Evolutionary conservation across 164 flowering plant genomes (phyloP).

Genomic region (Magnolia officinalis): DNA sequence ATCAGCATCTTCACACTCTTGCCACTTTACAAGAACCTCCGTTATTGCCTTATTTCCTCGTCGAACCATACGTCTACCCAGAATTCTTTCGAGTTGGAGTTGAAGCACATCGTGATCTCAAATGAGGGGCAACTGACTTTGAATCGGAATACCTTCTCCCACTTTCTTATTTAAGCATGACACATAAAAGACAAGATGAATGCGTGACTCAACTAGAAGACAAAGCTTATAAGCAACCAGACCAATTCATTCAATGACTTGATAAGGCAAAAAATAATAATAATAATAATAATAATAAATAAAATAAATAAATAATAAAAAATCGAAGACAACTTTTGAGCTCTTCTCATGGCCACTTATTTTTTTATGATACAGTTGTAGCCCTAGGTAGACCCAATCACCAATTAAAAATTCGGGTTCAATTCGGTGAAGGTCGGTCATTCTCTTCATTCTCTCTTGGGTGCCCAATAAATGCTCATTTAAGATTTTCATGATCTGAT

Average conservation of each 20-base stretch:
- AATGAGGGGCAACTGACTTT: not conserved
- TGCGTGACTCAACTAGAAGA: not conserved
- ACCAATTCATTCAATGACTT: not conserved
- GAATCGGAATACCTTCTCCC: not conserved
- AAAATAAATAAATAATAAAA: not conserved
- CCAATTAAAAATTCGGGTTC: not conserved
- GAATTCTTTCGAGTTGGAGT: not conserved
- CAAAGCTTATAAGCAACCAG: not conserved
- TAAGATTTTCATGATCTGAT: too few species aligned
- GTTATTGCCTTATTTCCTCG: not conserved
- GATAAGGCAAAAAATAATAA: not conserved
- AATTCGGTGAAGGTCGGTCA: too few species aligned
- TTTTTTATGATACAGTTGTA: not conserved
- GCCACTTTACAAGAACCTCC: not conserved
- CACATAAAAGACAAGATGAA: not conserved
- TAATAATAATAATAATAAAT: not conserved
- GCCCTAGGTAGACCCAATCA: not conserved
- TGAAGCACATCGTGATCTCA: not conserved
- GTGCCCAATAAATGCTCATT: too few species aligned
- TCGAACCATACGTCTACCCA: not conserved
- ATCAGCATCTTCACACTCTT: not conserved
- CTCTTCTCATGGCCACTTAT: not conserved
- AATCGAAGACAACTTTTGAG: not conserved
- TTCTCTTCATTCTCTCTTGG: too few species aligned
- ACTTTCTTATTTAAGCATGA: not conserved